Conservation (phyloP, 768 basidiomycete genomes). For the Lentinula edodes region DNA sequence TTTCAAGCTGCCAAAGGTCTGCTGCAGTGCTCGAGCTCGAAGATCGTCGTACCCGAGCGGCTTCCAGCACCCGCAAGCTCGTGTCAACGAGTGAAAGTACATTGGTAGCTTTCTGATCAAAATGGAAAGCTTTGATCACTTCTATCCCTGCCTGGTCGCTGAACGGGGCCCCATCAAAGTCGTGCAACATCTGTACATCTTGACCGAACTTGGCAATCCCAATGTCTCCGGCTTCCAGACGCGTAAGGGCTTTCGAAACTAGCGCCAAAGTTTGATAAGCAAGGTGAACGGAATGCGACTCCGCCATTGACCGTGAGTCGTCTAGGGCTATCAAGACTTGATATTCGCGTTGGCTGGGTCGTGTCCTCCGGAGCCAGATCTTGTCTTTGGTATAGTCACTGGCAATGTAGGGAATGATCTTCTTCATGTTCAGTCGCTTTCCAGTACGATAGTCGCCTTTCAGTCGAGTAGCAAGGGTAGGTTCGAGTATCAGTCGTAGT, state of each 20-base stretch:
- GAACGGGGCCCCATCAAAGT: slow-evolving; percentile 77
- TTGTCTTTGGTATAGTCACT: slow-evolving; percentile 99
- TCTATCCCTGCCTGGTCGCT: slow-evolving; percentile 76
- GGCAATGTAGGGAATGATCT: slow-evolving; percentile 96
- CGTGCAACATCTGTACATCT: slow-evolving; percentile 80
- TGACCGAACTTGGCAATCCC: slow-evolving; percentile 90
- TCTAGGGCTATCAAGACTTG: slow-evolving; percentile 93
- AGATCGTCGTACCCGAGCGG: slow-evolving; percentile 64
- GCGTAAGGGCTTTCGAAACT: slow-evolving; percentile 84
- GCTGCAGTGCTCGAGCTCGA: slow-evolving; percentile 58
- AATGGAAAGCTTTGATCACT: slow-evolving; percentile 81
- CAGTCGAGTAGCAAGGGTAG: slow-evolving; percentile 88
- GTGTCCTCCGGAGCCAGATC: slow-evolving; percentile 94
- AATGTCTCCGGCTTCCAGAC: slow-evolving; percentile 94
- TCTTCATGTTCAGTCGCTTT: slow-evolving; percentile 98
- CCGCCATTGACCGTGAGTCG: slow-evolving; percentile 96
- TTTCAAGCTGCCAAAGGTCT: slow-evolving; percentile 95
- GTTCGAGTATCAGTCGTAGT: slow-evolving; percentile 92
- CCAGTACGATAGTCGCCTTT: slow-evolving; percentile 97
- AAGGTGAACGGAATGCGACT: slow-evolving; percentile 86
- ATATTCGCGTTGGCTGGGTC: slow-evolving; percentile 91
- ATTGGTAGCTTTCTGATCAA: slow-evolving; percentile 86
- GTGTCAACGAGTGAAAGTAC: slow-evolving; percentile 78
- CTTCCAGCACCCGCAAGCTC: slow-evolving; percentile 67
- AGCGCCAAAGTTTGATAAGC: slow-evolving; percentile 92